Percentiles rank a stretch among this genome's conserved stretches.
These are phyloP conservation scores for Emericellopsis atlantica DNA, from an alignment of 2,329 filamentous ascomycete genomes.

Conservation along the genomic window DNA sequence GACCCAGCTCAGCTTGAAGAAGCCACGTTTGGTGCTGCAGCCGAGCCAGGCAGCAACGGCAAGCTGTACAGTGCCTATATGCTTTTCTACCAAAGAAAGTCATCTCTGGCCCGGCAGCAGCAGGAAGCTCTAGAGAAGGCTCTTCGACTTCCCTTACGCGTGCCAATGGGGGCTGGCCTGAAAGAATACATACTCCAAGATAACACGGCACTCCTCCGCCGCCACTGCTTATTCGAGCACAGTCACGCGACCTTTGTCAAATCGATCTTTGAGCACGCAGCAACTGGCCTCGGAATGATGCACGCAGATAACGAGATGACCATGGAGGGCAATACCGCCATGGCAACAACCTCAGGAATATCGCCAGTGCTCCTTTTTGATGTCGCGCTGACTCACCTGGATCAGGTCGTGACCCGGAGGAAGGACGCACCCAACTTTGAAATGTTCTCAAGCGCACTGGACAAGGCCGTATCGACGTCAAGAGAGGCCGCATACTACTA, in stretches of 20 bases:
- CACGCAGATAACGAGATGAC: constrained; percentile 4
- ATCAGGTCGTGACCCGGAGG: constrained; percentile 61
- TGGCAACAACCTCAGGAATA: neutral
- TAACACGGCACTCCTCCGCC: constrained; percentile 61
- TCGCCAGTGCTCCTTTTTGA: constrained; percentile 28
- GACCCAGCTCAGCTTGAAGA: constrained; percentile 60
- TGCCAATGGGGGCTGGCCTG: constrained; percentile 29
- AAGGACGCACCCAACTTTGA: constrained; percentile 56
- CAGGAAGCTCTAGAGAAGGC: constrained; percentile 15
- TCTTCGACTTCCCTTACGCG: constrained; percentile 22
- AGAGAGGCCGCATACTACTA: constrained; percentile 31
- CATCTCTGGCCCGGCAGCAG: constrained; percentile 45
- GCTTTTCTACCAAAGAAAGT: constrained; percentile 86
- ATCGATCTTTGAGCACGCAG: constrained; percentile 45
- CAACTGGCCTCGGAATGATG: constrained; percentile 6
- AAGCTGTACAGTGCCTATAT: constrained; percentile 90
- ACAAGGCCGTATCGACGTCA: constrained; percentile 34
- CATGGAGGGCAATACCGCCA: neutral
- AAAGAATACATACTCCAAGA: constrained; percentile 53
- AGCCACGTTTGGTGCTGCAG: constrained; percentile 63
- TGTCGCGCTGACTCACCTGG: constrained; percentile 52
- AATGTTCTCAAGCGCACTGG: constrained; percentile 34
- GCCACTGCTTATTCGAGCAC: constrained; percentile 69
- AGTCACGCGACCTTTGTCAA: constrained; percentile 56
- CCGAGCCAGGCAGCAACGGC: constrained; percentile 35